These are phyloP conservation scores for Codiaeum variegatum DNA, from an alignment of 441 rosid genomes.

Conservation along the genomic window DNA sequence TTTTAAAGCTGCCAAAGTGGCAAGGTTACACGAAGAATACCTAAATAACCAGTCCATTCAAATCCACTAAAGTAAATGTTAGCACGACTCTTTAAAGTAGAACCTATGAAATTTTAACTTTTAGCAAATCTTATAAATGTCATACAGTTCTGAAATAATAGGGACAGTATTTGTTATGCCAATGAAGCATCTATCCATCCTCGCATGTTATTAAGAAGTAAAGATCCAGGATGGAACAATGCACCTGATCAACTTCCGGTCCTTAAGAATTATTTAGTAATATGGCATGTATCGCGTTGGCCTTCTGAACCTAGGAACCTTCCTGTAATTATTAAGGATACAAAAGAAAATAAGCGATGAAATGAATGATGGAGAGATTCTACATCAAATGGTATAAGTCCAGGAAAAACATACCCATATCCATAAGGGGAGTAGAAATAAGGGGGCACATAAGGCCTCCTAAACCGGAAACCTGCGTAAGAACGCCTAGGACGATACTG, in stretches of 20 bases:
- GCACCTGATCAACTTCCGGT: not conserved
- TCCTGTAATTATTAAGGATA: constrained; percentile 46
- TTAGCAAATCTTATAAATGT: not conserved
- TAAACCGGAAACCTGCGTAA: constrained; percentile 53
- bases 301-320: constrained; percentile 84
- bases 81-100: not conserved
- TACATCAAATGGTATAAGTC: not conserved
- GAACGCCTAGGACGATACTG: constrained; percentile 77
- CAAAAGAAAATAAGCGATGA: not conserved
- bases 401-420: constrained; percentile 53
- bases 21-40: not conserved
- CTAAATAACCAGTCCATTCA: not conserved
- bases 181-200: constrained; percentile 4
- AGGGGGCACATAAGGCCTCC: constrained; percentile 75
- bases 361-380: not conserved
- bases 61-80: not conserved
- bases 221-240: constrained; percentile 2
- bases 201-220: not conserved
- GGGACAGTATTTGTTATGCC: not conserved
- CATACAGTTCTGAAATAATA: not conserved
- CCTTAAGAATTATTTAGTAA: constrained; percentile 30
- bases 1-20: not conserved
- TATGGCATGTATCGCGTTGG: constrained; percentile 88
- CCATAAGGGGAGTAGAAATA: constrained; percentile 81
- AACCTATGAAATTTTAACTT: not conserved